Base-by-base conservation (phyloP, 768 basidiomycete species). In the Gloeostereum incarnatum region DNA sequence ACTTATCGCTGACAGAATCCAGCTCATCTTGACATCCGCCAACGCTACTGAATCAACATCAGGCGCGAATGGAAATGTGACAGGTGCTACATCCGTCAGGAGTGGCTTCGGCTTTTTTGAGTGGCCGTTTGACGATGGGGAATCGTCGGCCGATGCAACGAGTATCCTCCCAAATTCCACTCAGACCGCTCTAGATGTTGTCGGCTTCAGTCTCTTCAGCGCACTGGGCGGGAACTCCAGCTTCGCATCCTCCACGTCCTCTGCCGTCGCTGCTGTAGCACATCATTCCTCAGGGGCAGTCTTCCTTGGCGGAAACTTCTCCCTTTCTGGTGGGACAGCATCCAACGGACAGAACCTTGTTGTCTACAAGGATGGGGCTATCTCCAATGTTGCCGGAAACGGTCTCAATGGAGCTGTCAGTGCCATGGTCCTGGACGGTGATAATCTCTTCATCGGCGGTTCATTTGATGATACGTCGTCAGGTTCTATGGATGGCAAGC, bases 31-130 rank as follows among this genome's bases (percentile, higher is more conserved):
- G 32, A 78, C 66, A 14, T 83, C 79, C 14, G 71, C 73, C 10
- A 74, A 70, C 52, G 42, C 59, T 24, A 68, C 66, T 2, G 51
- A 53, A 27, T 54, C 55, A 38, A 48, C 47, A 3, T 57, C 57
- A 19, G 51, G 41, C 31, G 46, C 54, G 9, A 60, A 53, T 22
- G 51, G 59, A 5, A 60, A 53, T 30, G 54, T 59, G 2, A 56
- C 61, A 18, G 49, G 55, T 24, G 57, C 50, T 20, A 46, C 47
- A 10, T 41, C 45, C 43, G 54, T 60, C 9, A 63, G 65, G 25
- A 63, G 55, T 16, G 78, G 78, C 2, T 92, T 88, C 51, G 94
- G 94, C 9, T 80, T 96, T 48, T 81, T 87, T 45, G 94, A 98
- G 56, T 98, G 86, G 86, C 77, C 82, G 17, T 59, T 82, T 22